Evolutionary conservation across 129 eudicot genomes (phyloP), one percentile per base, ranked within the genome.

Genomic region (Pseudognaphalium luteoalbum): DNA sequence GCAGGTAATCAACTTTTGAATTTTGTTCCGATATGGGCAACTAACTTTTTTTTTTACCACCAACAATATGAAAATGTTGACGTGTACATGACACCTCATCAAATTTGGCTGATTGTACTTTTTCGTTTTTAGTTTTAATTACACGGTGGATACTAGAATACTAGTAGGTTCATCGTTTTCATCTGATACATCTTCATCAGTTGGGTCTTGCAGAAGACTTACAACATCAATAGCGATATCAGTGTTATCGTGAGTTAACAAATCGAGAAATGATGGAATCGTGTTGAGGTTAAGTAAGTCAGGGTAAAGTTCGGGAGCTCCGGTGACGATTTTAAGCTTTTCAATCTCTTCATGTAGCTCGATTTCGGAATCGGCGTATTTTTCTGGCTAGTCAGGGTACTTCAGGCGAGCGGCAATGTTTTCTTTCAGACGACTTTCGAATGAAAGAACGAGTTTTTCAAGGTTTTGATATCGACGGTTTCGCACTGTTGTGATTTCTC

Each of bases 391-490:
- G 82, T 91, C 96, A 4, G 97, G 94, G 82, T 91, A 87, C 80
- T 94, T 94, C 68, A 94, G 90, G 19, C 99, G 97, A 29, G 96
- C 96, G 76, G 95, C 96, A 59, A 88, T 91, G 85, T 94, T 94
- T 88, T 92, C 97, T 3, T 90, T 84, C 35, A 94, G 84, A 17
- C 93, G 93, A 75, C 99, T 96, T 64, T 94, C 99, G 88, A 94
- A 85, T 19, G 96, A 69, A 30, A 91, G 90, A 29, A 90, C 96
- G 25, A 94, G 96, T 86, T 91, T 35, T 91, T 91, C 47, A 91
- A 84, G 87, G 96, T 91, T 89, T 94, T 94, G 17, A 86, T 83
- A 85, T 94, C 99, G 62, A 94, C 84, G 32, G 82, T 71, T 83
- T 91, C 60, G 9, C 88, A 54, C 71, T 66, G 72, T 20, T 89